phyloP scores from a whole-genome alignment of 306 rosid genomes.

The Prunus salicina region DNA sequence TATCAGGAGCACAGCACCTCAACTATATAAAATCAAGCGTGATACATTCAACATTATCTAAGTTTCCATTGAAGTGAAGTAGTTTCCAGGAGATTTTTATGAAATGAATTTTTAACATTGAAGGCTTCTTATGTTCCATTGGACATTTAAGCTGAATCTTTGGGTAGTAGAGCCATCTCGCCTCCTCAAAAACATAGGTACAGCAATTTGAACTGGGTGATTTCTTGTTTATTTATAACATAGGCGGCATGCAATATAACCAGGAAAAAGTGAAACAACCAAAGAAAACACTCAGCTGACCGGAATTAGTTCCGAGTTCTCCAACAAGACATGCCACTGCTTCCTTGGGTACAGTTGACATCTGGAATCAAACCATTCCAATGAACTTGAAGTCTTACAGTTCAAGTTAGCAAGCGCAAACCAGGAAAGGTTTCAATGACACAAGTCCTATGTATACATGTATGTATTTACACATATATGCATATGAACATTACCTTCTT shows the following conservation, averaged over 20 bases:
- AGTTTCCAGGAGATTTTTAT: neutral
- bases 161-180: neutral
- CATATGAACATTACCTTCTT: neutral
- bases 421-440: neutral
- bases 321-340: neutral
- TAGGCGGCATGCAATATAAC: neutral
- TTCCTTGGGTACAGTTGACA: neutral
- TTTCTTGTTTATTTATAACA: neutral
- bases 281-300: neutral
- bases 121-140: neutral
- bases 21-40: conserved; percentile 1
- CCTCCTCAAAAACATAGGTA: neutral
- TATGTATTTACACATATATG: neutral
- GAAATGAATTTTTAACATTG: neutral
- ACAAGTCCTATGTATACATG: neutral
- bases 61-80: neutral
- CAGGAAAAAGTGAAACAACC: neutral
- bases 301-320: neutral
- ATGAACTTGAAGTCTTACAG: neutral
- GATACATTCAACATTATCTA: conserved; percentile 4
- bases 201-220: neutral
- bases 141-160: neutral
- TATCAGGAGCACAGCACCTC: conserved; percentile 3
- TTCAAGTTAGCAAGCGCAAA: neutral
- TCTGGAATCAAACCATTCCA: conserved; percentile 2